These are phyloP conservation scores for Leptodontidium sp. DNA, from an alignment of 2,329 filamentous ascomycete species.

Conservation along the genomic window DNA sequence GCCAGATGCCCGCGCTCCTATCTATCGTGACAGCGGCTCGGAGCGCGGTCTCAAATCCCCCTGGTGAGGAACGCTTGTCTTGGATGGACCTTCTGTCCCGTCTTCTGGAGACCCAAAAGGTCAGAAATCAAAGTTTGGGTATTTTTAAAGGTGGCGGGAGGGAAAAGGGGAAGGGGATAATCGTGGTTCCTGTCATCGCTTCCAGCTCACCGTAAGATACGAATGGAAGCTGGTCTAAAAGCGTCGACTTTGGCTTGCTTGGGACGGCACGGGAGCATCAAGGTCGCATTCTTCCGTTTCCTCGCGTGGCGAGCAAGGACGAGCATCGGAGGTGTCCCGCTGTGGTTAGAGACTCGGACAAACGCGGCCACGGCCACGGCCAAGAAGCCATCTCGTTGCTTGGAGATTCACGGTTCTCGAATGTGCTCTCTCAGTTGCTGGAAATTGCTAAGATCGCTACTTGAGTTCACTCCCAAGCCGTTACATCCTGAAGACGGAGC, in stretches of 20 bases:
- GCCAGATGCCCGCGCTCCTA: neutral
- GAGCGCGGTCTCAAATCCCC: constrained; percentile 13
- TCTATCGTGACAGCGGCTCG: constrained; percentile 21
- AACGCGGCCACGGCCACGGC: neutral
- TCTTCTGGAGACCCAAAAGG: neutral
- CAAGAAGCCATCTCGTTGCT: neutral
- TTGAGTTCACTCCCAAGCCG: neutral
- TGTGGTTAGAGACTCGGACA: constrained; percentile 3
- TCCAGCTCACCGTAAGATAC: constrained; percentile 1
- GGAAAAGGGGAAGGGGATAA: neutral
- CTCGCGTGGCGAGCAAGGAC: neutral
- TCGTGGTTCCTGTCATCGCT: neutral
- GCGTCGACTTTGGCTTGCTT: neutral
- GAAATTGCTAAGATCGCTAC: constrained; percentile 4
- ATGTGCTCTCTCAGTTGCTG: neutral
- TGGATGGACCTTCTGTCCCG: neutral
- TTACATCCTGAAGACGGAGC: neutral
- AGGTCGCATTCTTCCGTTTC: constrained; percentile 6
- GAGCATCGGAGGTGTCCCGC: neutral
- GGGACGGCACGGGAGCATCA: neutral
- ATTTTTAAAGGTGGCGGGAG: too few relatives aligned
- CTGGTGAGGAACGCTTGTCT: constrained; percentile 17
- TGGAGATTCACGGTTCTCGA: neutral
- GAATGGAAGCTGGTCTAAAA: neutral
- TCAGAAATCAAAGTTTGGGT: neutral